These are phyloP conservation scores for Cladobotryum protrusum DNA, from an alignment of 2,329 filamentous ascomycete species.

Conservation along the genomic window DNA sequence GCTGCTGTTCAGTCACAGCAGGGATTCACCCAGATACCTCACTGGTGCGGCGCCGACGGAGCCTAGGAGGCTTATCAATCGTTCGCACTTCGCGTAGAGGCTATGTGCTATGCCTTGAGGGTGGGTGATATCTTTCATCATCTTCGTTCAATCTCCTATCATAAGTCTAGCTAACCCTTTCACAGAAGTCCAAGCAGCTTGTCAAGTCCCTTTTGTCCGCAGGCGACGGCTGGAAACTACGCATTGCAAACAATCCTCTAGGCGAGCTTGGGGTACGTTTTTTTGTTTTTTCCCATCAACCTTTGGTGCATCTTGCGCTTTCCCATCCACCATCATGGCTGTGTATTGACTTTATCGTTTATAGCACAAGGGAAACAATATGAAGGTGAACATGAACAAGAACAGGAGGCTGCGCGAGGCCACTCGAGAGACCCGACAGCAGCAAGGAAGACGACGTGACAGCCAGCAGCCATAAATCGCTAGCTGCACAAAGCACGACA, in stretches of 20 bases:
- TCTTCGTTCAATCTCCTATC: not conserved
- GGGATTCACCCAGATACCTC: slow-evolving; percentile 18
- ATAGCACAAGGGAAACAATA: slow-evolving; percentile 19
- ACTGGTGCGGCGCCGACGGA: slow-evolving; percentile 23
- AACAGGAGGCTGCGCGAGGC: slow-evolving; percentile 12
- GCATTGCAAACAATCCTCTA: slow-evolving; percentile 21
- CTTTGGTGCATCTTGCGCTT: not conserved
- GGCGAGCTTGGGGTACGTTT: slow-evolving; percentile 18
- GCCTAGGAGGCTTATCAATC: slow-evolving; percentile 23
- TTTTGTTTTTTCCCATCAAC: not conserved
- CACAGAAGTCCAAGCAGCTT: slow-evolving; percentile 21
- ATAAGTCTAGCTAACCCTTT: not conserved
- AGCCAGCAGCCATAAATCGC: not conserved
- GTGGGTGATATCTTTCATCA: too few species aligned
- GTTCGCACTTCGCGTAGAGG: slow-evolving; percentile 19
- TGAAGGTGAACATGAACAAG: slow-evolving; percentile 19
- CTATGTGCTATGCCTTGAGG: slow-evolving; percentile 19
- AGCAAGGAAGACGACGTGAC: not conserved
- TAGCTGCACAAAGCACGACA: not conserved
- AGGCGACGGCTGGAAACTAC: slow-evolving; percentile 19
- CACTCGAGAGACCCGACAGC: not conserved
- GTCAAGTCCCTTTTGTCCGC: slow-evolving; percentile 22
- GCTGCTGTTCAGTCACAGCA: slow-evolving; percentile 21
- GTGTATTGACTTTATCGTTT: not conserved
- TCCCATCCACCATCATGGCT: not conserved